Evolutionary conservation across 768 basidiomycete genomes (phyloP), one percentile per base, ranked within the genome.

Genomic region (Macrolepiota fuliginosa): DNA sequence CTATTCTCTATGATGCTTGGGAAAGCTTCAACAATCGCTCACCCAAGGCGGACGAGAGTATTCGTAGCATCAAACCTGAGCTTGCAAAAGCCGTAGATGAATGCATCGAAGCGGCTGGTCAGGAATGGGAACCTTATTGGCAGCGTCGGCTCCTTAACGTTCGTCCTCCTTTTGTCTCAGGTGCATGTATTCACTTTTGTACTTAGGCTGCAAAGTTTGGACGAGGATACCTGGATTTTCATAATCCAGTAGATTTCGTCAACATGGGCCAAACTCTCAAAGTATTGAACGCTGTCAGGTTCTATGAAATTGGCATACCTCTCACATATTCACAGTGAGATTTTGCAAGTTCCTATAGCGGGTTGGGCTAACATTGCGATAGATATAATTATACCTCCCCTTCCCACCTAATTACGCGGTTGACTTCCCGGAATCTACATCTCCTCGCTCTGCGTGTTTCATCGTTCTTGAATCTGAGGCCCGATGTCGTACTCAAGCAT

Each of bases 161-260:
- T 63, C 66, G 82, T 70, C 62, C 61, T n/a, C 61, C 56, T 53
- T 42, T 52, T 19, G 22, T 13, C 11, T 32, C 2, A 24, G 19
- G 58, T 52, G 32, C 56, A 9, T 15, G 19, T 51, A 19, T 62
- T 39, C 37, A 62, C 42, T 22, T 52, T 19, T 32, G 37, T 11
- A 47, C 32, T 0, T 65, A 96, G 92, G 94, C 96, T n/a, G 96
- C 96, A 7, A 95, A 95, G 71, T 98, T 96, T 69, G 97, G 96
- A 1, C 85, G 94, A 63, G 90, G 93, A 0, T 99, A 95, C 71
- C 74, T 99, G 64, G 97, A 98, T 70, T 81, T 94, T 27, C 91
- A 94, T 70, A 92, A 98, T 70, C 92, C 96, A 3, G 87, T 86
- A 0, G 94, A 97, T 68, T 96, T 97, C 66, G 87, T 98, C 35